Conservation (phyloP, 2,329 filamentous ascomycete genomes). For the Xenoacremonium recifei region DNA sequence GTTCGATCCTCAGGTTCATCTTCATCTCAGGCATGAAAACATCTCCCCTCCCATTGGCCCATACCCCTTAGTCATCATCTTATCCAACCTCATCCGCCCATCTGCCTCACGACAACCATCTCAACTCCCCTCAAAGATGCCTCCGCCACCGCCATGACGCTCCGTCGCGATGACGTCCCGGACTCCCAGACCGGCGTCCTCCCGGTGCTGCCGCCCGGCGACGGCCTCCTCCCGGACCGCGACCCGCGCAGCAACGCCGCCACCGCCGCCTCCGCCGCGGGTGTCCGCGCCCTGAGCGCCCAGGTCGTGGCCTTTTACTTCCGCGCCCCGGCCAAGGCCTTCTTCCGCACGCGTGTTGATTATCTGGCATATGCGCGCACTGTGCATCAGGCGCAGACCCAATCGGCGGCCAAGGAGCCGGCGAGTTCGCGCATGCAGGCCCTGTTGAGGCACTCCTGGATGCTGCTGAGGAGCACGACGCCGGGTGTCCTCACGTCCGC, state of each 20-base stretch:
- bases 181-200: constrained; percentile 34
- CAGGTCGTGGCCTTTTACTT: constrained; percentile 91
- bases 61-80: constrained; percentile 21
- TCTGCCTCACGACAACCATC: constrained; percentile 1
- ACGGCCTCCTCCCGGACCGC: constrained; percentile 39
- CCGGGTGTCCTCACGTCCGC: constrained; percentile 68
- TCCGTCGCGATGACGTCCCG: constrained; percentile 32
- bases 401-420: constrained; percentile 35
- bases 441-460: constrained; percentile 41
- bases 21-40: too few species aligned
- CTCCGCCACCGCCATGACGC: constrained; percentile 33
- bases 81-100: background rate
- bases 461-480: constrained; percentile 61
- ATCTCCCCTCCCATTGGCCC: constrained; percentile 23
- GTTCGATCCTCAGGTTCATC: too few species aligned
- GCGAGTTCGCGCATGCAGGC: constrained; percentile 31
- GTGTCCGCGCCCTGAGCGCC: constrained; percentile 78
- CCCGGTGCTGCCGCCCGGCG: constrained; percentile 43
- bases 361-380: constrained; percentile 63
- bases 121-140: constrained; percentile 24
- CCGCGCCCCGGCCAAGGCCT: constrained; percentile 84
- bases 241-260: constrained; percentile 53
- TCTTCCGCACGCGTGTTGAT: constrained; percentile 87
- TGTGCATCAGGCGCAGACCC: constrained; percentile 47
- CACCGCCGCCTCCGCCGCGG: constrained; percentile 78